Percentiles rank a stretch among this genome's conserved stretches.
These are phyloP conservation scores for Scheffersomyces segobiensis DNA, from an alignment of 1,139 yeast species.

Conservation along the genomic window DNA sequence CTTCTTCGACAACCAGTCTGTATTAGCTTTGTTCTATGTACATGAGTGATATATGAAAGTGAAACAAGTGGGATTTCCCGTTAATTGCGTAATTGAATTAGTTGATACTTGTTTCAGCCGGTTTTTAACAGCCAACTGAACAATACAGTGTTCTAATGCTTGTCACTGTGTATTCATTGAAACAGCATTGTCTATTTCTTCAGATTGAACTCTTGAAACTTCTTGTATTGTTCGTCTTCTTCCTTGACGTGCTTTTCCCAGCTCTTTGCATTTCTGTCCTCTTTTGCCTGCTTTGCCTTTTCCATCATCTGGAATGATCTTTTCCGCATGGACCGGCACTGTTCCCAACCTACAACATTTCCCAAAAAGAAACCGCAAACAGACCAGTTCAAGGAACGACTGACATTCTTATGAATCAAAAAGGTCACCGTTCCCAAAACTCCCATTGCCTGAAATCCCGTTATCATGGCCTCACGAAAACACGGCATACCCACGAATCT, in stretches of 20 bases:
- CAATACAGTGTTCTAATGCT: neutral
- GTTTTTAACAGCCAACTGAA: neutral
- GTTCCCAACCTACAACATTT: constrained; percentile 88
- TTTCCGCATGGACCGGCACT: constrained; percentile 73
- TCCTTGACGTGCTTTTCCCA: constrained; percentile 20
- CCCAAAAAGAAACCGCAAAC: constrained; percentile 81
- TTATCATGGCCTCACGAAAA: constrained; percentile 82
- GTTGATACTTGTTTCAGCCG: neutral
- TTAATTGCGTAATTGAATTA: neutral
- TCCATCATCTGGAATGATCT: constrained; percentile 62
- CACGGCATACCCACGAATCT: constrained; percentile 75
- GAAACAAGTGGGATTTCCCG: neutral
- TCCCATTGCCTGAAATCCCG: constrained; percentile 85
- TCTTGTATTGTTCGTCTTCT: constrained; percentile 24
- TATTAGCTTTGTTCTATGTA: neutral
- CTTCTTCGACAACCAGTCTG: neutral
- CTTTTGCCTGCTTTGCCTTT: constrained; percentile 56
- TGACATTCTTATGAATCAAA: constrained; percentile 62
- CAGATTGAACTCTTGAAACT: constrained; percentile 26
- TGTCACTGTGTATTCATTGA: neutral
- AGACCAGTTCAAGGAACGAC: constrained; percentile 76
- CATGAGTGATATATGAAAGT: neutral
- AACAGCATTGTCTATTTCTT: no score
- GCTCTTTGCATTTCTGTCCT: constrained; percentile 31
- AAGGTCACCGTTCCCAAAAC: constrained; percentile 76